A percentile compares a stretch with the other conserved stretches of the same genome.
Evolutionary conservation across 2,329 filamentous ascomycete genomes (phyloP).

Genomic region (Ascochyta lentis): DNA sequence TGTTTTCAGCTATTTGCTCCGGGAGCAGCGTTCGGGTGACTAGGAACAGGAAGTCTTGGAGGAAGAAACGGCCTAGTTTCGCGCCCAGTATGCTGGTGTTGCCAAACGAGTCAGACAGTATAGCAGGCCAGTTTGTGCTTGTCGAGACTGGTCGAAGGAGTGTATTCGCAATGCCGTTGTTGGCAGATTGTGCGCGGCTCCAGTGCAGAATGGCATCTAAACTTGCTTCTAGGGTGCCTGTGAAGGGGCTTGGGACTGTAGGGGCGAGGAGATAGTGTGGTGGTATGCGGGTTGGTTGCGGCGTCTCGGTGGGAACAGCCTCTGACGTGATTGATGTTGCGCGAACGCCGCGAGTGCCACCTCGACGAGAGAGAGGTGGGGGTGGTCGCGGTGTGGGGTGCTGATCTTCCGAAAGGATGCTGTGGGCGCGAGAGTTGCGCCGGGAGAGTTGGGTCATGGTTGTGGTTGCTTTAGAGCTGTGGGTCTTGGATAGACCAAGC

Average conservation of each 20-base stretch:
- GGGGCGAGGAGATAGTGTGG: slow-evolving; percentile 27
- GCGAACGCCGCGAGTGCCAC: not conserved
- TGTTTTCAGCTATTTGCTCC: slow-evolving; percentile 35
- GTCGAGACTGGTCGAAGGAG: slow-evolving; percentile 14
- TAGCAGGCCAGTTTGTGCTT: slow-evolving; percentile 21
- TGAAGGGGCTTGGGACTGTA: slow-evolving; percentile 32
- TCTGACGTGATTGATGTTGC: not conserved
- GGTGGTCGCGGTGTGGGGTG: slow-evolving; percentile 2
- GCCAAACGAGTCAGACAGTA: slow-evolving; percentile 12
- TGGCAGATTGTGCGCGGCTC: not conserved
- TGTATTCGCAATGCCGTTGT: slow-evolving; percentile 3
- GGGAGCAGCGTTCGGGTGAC: slow-evolving; percentile 35
- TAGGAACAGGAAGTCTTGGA: slow-evolving; percentile 32
- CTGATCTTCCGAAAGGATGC: slow-evolving; percentile 8
- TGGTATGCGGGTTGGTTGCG: slow-evolving; percentile 9
- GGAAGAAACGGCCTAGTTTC: slow-evolving; percentile 1
- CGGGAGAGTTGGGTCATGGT: not conserved
- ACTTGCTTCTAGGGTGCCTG: slow-evolving; percentile 28
- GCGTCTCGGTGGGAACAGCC: not conserved
- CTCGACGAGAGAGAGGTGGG: not conserved
- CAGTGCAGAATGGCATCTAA: slow-evolving; percentile 33
- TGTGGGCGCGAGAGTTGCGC: slow-evolving; percentile 13
- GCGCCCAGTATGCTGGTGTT: not conserved
- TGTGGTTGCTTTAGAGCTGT: not conserved
- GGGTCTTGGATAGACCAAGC: not conserved